These are phyloP conservation scores for Aquilaria yunnanensis DNA, from an alignment of 345 rosid genomes.

Conservation along the genomic window DNA sequence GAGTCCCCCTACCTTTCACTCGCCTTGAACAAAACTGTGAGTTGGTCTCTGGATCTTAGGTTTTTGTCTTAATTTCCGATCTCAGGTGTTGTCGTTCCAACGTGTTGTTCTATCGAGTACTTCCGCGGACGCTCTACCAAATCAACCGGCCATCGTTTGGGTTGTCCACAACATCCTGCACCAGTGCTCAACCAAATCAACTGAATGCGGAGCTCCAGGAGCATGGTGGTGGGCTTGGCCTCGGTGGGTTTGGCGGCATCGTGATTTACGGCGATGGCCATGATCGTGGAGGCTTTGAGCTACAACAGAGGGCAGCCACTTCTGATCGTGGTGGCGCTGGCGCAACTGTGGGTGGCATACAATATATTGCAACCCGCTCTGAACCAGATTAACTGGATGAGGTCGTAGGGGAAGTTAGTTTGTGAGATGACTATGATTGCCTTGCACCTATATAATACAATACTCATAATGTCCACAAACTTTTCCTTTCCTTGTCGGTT, in stretches of 20 bases:
- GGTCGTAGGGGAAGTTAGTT: slow-evolving; percentile 31
- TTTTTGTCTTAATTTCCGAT: no score
- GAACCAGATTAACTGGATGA: slow-evolving; percentile 92
- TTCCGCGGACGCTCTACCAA: no score
- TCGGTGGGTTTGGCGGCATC: slow-evolving; percentile 71
- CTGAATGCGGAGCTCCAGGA: slow-evolving; percentile 63
- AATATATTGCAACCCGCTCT: slow-evolving; percentile 92
- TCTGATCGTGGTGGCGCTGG: slow-evolving; percentile 78
- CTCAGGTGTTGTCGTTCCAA: no score
- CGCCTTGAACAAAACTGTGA: no score
- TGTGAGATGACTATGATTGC: no score
- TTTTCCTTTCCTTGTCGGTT: no score
- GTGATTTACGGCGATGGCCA: slow-evolving; percentile 35
- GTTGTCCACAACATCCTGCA: slow-evolving; percentile 90
- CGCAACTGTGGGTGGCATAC: slow-evolving; percentile 87
- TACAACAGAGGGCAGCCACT: slow-evolving; percentile 81
- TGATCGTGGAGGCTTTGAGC: slow-evolving; percentile 38
- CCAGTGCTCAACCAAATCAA: slow-evolving; percentile 88
- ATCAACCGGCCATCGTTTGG: slow-evolving; percentile 94
- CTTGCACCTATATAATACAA: no score
- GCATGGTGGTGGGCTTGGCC: slow-evolving; percentile 68
- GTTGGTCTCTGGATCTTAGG: no score
- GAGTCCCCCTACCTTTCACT: no score
- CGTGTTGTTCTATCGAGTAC: no score
- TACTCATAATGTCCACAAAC: slow-evolving; percentile 29